phyloP scores from a whole-genome alignment of 495 filamentous ascomycete species.

The Cercophora samala region DNA sequence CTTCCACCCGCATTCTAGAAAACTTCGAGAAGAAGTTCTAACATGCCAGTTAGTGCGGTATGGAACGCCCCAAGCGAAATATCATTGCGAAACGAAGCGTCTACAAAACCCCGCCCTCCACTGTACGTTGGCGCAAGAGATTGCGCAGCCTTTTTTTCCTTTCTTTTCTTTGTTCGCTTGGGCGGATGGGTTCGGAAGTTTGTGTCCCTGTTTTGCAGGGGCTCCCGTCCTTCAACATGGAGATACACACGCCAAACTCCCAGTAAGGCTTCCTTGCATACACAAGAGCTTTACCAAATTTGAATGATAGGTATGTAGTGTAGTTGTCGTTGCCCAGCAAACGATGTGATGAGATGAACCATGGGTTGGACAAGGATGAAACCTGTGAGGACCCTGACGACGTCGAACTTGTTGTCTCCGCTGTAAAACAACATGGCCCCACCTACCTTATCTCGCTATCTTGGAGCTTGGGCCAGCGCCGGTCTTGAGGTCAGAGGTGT shows the following conservation, averaged over 20 bases:
- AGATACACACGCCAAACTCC: too few relatives aligned
- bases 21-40: constrained; percentile 6
- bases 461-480: constrained; percentile 1
- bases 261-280: too few relatives aligned
- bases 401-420: not conserved
- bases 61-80: not conserved
- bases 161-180: not conserved
- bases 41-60: not conserved
- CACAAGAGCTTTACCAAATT: too few relatives aligned
- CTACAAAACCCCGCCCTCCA: too few relatives aligned
- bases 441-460: constrained; percentile 10
- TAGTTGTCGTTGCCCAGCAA: too few relatives aligned
- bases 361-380: not conserved
- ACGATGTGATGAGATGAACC: not conserved
- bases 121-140: too few relatives aligned
- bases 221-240: too few relatives aligned
- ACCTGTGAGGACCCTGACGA: not conserved
- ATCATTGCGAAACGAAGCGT: not conserved
- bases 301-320: too few relatives aligned
- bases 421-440: not conserved
- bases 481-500: not conserved
- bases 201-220: too few relatives aligned
- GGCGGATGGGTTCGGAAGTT: too few relatives aligned
- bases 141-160: not conserved
- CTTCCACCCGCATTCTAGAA: constrained; percentile 5